A percentile compares a stretch with the other conserved stretches of the same genome.
Evolutionary conservation across 208 protist species (phyloP).

Genomic region (Acanthamoeba royreba): DNA sequence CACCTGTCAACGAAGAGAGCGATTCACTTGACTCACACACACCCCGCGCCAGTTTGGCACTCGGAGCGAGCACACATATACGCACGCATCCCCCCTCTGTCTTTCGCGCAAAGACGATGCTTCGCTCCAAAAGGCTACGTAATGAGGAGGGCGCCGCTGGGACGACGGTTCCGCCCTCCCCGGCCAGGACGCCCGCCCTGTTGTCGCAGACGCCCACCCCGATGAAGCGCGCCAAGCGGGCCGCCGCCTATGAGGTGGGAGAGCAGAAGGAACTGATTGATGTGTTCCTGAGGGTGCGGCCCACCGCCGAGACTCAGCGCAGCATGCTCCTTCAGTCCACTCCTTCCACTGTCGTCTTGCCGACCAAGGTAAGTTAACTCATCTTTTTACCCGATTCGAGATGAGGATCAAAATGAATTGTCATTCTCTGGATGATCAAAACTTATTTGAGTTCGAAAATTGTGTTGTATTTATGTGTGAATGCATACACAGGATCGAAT

Average conservation of each 20-base stretch:
- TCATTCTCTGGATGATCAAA: too few relatives aligned
- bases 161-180: not conserved
- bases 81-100: too few relatives aligned
- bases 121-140: not conserved
- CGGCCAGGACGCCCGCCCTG: not conserved
- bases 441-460: too few relatives aligned
- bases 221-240: not conserved
- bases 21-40: too few relatives aligned
- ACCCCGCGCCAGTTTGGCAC: too few relatives aligned
- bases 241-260: not conserved
- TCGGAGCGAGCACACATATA: too few relatives aligned
- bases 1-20: too few relatives aligned
- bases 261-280: not conserved
- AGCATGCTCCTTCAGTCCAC: not conserved
- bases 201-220: not conserved
- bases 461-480: too few relatives aligned
- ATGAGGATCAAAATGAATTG: too few relatives aligned
- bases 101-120: too few relatives aligned
- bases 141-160: not conserved
- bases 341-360: not conserved
- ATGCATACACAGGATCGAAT: not conserved
- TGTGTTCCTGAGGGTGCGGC: not conserved
- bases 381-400: too few relatives aligned
- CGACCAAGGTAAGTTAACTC: not conserved
- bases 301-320: not conserved